Evolutionary conservation across 352 stramenopile genomes (phyloP).

Genomic region (Thalassiosira livingstoniorum): DNA sequence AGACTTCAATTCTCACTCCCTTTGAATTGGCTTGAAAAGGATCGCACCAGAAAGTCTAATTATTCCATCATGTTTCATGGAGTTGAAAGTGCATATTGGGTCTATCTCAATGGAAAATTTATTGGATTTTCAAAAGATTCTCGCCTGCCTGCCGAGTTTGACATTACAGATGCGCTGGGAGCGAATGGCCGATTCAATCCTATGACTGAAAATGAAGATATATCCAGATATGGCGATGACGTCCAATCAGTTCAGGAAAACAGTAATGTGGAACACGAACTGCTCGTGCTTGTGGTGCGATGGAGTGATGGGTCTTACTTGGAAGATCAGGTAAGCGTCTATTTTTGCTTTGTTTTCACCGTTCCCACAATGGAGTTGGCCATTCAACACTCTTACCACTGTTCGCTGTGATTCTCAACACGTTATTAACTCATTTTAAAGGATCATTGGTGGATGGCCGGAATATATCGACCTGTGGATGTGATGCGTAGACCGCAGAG

Average conservation of each 20-base stretch:
- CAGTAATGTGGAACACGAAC: slow-evolving; percentile 24
- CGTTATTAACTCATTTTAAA: too few species aligned
- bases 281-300: slow-evolving; percentile 74
- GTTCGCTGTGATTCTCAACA: too few species aligned
- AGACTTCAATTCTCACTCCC: not conserved
- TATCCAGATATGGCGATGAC: not conserved
- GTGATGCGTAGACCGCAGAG: slow-evolving; percentile 46
- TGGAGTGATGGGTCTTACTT: slow-evolving; percentile 84
- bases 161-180: slow-evolving; percentile 62
- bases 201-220: too few species aligned
- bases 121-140: slow-evolving; percentile 80
- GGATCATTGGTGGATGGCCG: slow-evolving; percentile 87
- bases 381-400: not conserved
- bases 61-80: slow-evolving; percentile 23
- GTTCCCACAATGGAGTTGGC: not conserved
- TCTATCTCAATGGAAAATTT: slow-evolving; percentile 76
- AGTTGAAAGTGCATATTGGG: slow-evolving; percentile 36
- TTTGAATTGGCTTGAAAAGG: not conserved
- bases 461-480: slow-evolving; percentile 80
- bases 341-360: not conserved
- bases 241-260: not conserved
- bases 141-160: slow-evolving; percentile 76
- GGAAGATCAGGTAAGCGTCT: slow-evolving; percentile 48
- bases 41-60: slow-evolving; percentile 1
- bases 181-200: too few species aligned